phyloP scores from a whole-genome alignment of 306 rosid genomes.

The Medicago arabica region DNA sequence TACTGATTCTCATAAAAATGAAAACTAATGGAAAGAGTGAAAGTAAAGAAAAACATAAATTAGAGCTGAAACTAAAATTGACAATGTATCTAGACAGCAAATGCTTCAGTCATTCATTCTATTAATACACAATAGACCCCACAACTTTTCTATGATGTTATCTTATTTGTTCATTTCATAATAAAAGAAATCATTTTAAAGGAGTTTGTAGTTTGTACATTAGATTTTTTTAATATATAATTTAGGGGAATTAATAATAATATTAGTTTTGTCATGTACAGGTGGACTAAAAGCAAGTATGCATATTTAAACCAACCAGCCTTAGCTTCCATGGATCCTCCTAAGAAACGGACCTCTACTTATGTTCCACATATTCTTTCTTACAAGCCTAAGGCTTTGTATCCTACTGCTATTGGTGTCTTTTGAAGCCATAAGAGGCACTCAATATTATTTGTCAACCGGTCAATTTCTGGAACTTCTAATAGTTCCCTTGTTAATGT shows the following conservation, averaged over 20 bases:
- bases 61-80: background rate
- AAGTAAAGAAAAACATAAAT: background rate
- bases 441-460: constrained; percentile 24
- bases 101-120: constrained; percentile 7
- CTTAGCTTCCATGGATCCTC: constrained; percentile 54
- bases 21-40: background rate
- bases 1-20: too few relatives aligned
- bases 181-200: background rate
- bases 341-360: constrained; percentile 58
- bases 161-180: background rate
- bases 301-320: constrained; percentile 90
- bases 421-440: constrained; percentile 52
- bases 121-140: background rate
- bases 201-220: background rate
- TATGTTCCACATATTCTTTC: constrained; percentile 59
- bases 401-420: constrained; percentile 74
- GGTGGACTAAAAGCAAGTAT: constrained; percentile 94
- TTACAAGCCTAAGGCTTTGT: constrained; percentile 56
- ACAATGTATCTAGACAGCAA: constrained; percentile 23
- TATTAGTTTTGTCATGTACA: constrained; percentile 45
- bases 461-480: background rate
- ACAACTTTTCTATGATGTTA: background rate
- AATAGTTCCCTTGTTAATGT: background rate
- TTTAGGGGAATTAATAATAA: background rate
- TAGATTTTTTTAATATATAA: background rate